These are phyloP conservation scores for Coemansia sp. DNA, from an alignment of 371 early-diverging fungal species.

Conservation along the genomic window DNA sequence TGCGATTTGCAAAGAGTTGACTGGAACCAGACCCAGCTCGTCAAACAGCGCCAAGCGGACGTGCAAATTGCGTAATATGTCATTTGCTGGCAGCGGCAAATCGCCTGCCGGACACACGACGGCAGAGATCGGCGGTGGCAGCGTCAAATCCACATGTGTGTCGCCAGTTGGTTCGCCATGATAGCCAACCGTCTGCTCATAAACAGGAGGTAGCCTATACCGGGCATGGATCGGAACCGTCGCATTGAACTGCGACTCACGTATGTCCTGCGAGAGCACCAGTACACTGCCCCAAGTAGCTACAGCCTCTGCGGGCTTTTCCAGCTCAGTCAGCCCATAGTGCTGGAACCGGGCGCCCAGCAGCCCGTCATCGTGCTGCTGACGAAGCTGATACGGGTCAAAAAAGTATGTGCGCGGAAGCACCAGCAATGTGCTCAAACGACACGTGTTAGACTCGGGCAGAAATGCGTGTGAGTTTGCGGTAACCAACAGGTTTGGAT, in stretches of 20 bases:
- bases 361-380: background rate
- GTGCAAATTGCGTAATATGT: conserved; percentile 8
- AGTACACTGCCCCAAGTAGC: conserved; percentile 42
- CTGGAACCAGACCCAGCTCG: conserved; percentile 32
- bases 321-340: conserved; percentile 37
- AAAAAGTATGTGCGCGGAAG: conserved; percentile 45
- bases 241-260: background rate
- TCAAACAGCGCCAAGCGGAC: conserved; percentile 31
- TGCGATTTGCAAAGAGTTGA: conserved; percentile 8
- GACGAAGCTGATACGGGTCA: conserved; percentile 39
- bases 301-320: conserved; percentile 38
- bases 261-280: conserved; percentile 5
- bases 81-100: background rate
- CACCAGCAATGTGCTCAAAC: conserved; percentile 2
- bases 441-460: conserved; percentile 3
- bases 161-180: conserved; percentile 29
- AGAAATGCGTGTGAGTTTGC: conserved; percentile 1
- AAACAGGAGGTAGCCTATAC: conserved; percentile 32
- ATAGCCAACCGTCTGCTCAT: conserved; percentile 22
- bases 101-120: conserved; percentile 20
- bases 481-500: conserved; percentile 20
- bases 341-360: conserved; percentile 12
- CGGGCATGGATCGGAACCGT: conserved; percentile 41
- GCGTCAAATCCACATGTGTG: conserved; percentile 29
- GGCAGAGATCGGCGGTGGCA: conserved; percentile 34